Conservation (phyloP, 257 asterid genomes). For the Cruciata laevipes region DNA sequence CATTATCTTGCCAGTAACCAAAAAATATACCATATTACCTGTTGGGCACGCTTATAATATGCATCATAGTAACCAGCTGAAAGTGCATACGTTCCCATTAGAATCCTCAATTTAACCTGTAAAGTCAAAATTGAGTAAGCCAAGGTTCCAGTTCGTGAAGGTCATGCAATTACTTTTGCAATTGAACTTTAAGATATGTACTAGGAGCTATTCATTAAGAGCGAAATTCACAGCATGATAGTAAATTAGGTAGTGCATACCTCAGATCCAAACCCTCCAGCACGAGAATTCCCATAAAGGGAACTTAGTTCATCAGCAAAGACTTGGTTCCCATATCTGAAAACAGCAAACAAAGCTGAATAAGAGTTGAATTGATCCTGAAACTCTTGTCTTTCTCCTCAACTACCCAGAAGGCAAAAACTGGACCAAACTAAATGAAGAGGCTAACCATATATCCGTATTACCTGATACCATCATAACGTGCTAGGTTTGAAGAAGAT, state of each 20-base stretch:
- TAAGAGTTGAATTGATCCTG: neutral
- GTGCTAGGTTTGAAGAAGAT: constrained; percentile 95
- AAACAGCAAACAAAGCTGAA: neutral
- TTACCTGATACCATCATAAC: constrained; percentile 96
- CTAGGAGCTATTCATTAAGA: too few relatives aligned
- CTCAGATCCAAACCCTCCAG: constrained; percentile 94
- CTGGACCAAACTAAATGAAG: constrained; percentile 10
- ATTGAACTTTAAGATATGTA: neutral
- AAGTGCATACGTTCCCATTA: constrained; percentile 98
- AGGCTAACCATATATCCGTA: constrained; percentile 8
- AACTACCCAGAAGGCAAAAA: neutral
- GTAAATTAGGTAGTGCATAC: constrained; percentile 28
- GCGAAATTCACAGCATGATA: neutral
- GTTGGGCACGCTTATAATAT: constrained; percentile 94
- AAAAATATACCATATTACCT: constrained; percentile 35
- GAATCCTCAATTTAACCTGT: constrained; percentile 92
- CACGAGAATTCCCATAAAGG: constrained; percentile 80
- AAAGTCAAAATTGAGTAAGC: neutral
- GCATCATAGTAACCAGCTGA: constrained; percentile 99
- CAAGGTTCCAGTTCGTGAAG: neutral
- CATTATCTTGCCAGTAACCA: neutral
- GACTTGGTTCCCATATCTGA: constrained; percentile 81
- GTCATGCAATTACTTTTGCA: neutral
- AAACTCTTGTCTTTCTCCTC: neutral
- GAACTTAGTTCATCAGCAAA: constrained; percentile 69